phyloP scores from a whole-genome alignment of 306 rosid species.

The Glycyrrhiza uralensis region DNA sequence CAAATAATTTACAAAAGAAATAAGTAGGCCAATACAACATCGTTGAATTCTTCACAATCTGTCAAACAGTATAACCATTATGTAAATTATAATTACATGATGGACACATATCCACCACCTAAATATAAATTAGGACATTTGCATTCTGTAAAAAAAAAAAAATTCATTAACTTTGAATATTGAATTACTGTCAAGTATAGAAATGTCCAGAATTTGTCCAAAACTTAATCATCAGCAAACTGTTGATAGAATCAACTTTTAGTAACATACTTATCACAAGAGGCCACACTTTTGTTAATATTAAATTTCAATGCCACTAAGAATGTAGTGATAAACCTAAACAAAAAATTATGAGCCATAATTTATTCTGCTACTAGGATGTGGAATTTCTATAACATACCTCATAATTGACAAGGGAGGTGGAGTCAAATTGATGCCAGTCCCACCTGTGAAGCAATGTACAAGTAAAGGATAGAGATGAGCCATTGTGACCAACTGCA shows the following conservation, averaged over 20 bases:
- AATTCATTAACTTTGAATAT: no score
- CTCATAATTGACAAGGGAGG: conserved; percentile 87
- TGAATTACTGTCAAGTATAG: neutral
- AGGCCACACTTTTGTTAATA: neutral
- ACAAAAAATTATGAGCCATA: neutral
- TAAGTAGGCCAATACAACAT: neutral
- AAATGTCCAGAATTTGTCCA: no score
- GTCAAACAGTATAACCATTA: neutral
- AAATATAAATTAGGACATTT: neutral
- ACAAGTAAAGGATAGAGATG: conserved; percentile 4
- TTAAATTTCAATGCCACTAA: neutral
- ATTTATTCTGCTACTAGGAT: neutral
- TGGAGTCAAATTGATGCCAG: conserved; percentile 97
- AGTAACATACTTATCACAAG: neutral
- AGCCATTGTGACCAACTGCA: neutral
- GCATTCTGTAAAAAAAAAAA: neutral
- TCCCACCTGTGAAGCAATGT: conserved; percentile 70
- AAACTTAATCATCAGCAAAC: neutral
- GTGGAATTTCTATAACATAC: conserved; percentile 34
- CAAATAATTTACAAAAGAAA: neutral
- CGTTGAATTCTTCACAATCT: neutral
- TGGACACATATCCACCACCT: neutral
- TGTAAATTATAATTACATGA: neutral
- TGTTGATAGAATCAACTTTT: neutral
- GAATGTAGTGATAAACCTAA: neutral